Conservation (phyloP, 176 grass and related monocot genomes). For the Aegilops bicornis region DNA sequence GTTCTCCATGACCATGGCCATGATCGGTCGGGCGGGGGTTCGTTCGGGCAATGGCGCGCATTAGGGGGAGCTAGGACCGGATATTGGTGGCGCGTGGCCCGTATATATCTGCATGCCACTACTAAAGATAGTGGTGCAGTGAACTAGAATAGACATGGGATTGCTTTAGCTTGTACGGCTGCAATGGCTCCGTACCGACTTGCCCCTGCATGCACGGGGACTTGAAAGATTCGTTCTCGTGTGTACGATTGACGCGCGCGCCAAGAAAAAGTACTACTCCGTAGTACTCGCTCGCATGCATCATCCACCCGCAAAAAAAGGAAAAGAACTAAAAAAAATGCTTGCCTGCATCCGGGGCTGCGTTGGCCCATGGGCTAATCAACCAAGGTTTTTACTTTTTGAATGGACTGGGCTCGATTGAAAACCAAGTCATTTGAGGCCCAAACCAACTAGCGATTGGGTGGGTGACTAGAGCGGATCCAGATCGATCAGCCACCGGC, state of each 20-base stretch:
- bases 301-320: no score
- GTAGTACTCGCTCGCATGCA: no score
- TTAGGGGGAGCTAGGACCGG: background rate
- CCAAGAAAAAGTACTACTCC: background rate
- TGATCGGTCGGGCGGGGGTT: background rate
- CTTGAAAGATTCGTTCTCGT: background rate
- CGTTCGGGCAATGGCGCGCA: conserved; percentile 18
- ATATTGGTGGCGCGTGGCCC: background rate
- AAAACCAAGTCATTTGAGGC: background rate
- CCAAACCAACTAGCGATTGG: no score
- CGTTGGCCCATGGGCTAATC: background rate
- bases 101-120: background rate
- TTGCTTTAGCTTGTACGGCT: background rate
- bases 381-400: no score
- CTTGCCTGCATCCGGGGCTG: background rate
- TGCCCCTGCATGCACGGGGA: background rate
- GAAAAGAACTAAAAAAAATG: no score
- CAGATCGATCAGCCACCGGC: background rate
- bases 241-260: background rate
- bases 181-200: background rate
- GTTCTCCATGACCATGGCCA: conserved; percentile 61
- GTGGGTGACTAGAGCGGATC: background rate
- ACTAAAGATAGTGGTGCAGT: conserved; percentile 43
- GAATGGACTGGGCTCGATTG: no score
- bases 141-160: conserved; percentile 31